Conservation (phyloP, 2,329 filamentous ascomycete species). For the Colletotrichum liaoningense region DNA sequence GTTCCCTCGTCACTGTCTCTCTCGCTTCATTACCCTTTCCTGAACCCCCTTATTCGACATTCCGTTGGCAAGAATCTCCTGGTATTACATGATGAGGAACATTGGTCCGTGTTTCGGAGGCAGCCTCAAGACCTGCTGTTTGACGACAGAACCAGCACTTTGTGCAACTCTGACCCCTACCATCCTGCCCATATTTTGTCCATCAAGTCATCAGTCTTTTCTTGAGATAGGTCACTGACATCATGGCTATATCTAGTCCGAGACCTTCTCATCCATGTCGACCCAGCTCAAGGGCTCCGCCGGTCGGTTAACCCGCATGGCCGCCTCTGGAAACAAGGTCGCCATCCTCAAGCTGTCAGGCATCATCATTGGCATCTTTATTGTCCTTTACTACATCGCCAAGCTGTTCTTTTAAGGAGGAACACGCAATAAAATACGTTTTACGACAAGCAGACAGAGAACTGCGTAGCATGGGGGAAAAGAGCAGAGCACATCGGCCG, state of each 20-base stretch:
- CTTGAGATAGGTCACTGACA: neutral
- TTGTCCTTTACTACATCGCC: conserved; percentile 81
- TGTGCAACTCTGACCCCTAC: conserved; percentile 77
- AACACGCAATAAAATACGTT: neutral
- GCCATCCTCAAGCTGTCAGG: conserved; percentile 90
- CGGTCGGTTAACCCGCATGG: conserved; percentile 87
- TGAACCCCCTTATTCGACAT: neutral
- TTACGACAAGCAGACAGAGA: neutral
- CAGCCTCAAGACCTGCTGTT: conserved; percentile 90
- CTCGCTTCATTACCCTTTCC: neutral
- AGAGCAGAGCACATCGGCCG: neutral
- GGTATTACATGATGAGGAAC: conserved; percentile 77
- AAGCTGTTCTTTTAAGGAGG: conserved; percentile 68
- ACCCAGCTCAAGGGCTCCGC: conserved; percentile 87
- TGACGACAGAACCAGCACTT: conserved; percentile 80
- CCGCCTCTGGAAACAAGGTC: conserved; percentile 87
- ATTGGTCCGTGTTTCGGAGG: conserved; percentile 97
- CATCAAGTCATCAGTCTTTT: neutral
- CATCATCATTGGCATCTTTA: conserved; percentile 78
- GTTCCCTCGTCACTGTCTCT: conserved; percentile 42
- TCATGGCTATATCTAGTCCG: conserved; percentile 65
- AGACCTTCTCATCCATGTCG: conserved; percentile 91
- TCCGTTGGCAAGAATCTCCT: neutral
- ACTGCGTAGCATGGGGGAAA: neutral
- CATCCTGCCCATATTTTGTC: neutral